Conservation (phyloP, 805 yeast species). For the Lipomyces sp. region DNA sequence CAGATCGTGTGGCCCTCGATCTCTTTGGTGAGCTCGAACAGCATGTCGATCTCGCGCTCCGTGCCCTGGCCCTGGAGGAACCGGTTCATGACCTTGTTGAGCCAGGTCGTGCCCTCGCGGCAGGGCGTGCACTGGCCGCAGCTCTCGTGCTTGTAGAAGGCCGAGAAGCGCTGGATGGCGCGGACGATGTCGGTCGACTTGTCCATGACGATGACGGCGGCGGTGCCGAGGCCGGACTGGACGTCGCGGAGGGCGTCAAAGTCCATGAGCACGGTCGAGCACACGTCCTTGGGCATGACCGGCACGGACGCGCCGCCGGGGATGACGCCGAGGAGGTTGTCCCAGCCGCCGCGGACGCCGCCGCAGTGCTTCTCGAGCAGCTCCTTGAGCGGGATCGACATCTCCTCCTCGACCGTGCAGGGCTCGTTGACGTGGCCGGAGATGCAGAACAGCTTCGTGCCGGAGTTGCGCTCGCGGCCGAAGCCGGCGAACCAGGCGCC, state of each 20-base stretch:
- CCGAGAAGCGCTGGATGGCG: slow-evolving; percentile 80
- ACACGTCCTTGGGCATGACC: slow-evolving; percentile 61
- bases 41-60: slow-evolving; percentile 78
- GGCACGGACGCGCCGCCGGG: slow-evolving; percentile 93
- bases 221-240: slow-evolving; percentile 87
- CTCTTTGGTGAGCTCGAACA: slow-evolving; percentile 78
- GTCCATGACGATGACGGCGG: slow-evolving; percentile 89
- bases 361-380: slow-evolving; percentile 86
- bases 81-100: slow-evolving; percentile 79
- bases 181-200: slow-evolving; percentile 79
- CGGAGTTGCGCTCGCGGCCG: slow-evolving; percentile 81
- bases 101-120: slow-evolving; percentile 90
- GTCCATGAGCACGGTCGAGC: slow-evolving; percentile 77
- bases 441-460: slow-evolving; percentile 80
- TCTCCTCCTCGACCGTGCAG: slow-evolving; percentile 89
- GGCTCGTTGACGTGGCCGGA: slow-evolving; percentile 91
- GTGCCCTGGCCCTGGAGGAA: slow-evolving; percentile 75
- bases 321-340: slow-evolving; percentile 77
- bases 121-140: slow-evolving; percentile 96
- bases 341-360: slow-evolving; percentile 91
- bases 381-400: slow-evolving; percentile 83
- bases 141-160: slow-evolving; percentile 86
- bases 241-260: slow-evolving; percentile 80
- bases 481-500: slow-evolving; percentile 81
- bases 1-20: slow-evolving; percentile 90